These are phyloP conservation scores for Umbilicaria muhlenbergii DNA, from an alignment of 495 filamentous ascomycete species.

Conservation along the genomic window DNA sequence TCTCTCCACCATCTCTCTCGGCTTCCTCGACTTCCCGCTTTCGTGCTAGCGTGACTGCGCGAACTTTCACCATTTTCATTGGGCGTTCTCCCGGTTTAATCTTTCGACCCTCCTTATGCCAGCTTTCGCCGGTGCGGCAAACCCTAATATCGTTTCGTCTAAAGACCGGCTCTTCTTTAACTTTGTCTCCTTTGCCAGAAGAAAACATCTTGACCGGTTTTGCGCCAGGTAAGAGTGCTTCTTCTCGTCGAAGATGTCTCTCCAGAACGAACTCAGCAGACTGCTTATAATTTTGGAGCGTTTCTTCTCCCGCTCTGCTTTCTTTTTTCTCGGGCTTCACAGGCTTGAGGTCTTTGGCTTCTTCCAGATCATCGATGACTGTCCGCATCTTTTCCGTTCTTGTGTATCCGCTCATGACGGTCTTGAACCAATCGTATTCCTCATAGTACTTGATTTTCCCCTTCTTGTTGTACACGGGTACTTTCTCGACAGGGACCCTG, in stretches of 20 bases:
- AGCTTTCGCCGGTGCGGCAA: slow-evolving; percentile 86
- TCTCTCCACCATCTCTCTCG: slow-evolving; percentile 61
- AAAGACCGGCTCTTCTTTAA: slow-evolving; percentile 67
- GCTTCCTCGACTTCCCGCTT: slow-evolving; percentile 83
- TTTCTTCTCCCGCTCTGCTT: slow-evolving; percentile 55
- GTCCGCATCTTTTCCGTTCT: slow-evolving; percentile 44
- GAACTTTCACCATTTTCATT: slow-evolving; percentile 75
- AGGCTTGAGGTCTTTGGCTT: slow-evolving; percentile 55
- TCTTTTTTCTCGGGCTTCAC: slow-evolving; percentile 57
- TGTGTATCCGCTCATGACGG: slow-evolving; percentile 55
- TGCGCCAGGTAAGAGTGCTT: slow-evolving; percentile 60
- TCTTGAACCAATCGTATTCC: slow-evolving; percentile 76
- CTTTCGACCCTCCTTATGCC: slow-evolving; percentile 90
- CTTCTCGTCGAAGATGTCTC: slow-evolving; percentile 81
- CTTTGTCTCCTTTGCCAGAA: slow-evolving; percentile 48
- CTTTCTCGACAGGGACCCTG: slow-evolving; percentile 58
- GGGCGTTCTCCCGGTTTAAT: slow-evolving; percentile 53
- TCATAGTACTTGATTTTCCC: slow-evolving; percentile 57
- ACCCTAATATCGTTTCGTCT: slow-evolving; percentile 61
- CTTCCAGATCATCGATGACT: slow-evolving; percentile 61
- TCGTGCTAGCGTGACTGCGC: slow-evolving; percentile 75
- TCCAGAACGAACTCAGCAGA: slow-evolving; percentile 74
- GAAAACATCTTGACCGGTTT: slow-evolving; percentile 59
- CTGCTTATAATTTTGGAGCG: slow-evolving; percentile 72
- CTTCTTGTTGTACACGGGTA: slow-evolving; percentile 56